Conservation (phyloP, 225 moss, liverwort and hornwort genomes). For the Bryum argenteum region DNA sequence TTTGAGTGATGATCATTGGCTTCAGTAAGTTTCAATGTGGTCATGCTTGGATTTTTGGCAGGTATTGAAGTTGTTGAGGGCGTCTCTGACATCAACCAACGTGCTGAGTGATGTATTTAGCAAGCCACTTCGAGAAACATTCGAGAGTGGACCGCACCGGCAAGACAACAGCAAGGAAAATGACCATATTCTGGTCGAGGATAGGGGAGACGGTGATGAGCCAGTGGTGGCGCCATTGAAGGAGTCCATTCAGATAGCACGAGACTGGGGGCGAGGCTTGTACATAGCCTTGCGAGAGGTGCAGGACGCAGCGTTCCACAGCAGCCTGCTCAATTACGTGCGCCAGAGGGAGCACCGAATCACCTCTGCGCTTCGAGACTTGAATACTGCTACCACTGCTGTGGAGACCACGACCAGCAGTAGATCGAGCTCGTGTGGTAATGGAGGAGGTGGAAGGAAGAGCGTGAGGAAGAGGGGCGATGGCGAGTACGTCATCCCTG, state of each 20-base stretch:
- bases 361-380: constrained; percentile 30
- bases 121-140: constrained; percentile 39
- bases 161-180: too few species aligned
- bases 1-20: too few species aligned
- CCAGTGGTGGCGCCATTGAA: background rate
- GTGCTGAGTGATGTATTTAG: constrained; percentile 62
- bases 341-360: constrained; percentile 38
- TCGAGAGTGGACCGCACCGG: constrained; percentile 13
- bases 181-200: too few species aligned
- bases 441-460: constrained; percentile 20
- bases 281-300: constrained; percentile 39
- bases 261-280: constrained; percentile 35
- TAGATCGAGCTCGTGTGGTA: constrained; percentile 28
- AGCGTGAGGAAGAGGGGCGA: constrained; percentile 20
- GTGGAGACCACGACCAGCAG: constrained; percentile 5
- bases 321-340: constrained; percentile 31
- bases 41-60: constrained; percentile 20
- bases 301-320: constrained; percentile 44
- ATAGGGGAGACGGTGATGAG: background rate
- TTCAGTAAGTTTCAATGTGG: too few species aligned
- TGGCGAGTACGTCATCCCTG: constrained; percentile 23
- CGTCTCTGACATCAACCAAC: constrained; percentile 50
- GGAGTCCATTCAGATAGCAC: constrained; percentile 36
- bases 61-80: constrained; percentile 58
- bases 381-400: background rate